Percentiles rank a stretch among this genome's conserved stretches.
Conservation (phyloP, 306 rosid species). For the Erythrophleum fordii region DNA sequence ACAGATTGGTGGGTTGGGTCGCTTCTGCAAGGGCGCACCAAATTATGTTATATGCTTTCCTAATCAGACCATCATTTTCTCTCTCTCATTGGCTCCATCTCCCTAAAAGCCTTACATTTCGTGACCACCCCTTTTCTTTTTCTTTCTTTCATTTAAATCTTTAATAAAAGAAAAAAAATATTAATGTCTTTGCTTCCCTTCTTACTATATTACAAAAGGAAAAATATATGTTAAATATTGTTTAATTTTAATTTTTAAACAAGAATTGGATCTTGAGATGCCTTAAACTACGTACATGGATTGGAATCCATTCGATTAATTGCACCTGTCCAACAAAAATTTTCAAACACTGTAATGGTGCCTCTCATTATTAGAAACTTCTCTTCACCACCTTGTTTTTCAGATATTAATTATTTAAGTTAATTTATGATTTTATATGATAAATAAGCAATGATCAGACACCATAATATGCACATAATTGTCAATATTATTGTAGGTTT, state of each 20-base stretch:
- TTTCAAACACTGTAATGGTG: background rate
- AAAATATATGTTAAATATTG: background rate
- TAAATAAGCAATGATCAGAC: conserved; percentile 34
- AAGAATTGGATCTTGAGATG: background rate
- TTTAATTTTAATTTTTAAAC: background rate
- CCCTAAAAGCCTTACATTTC: conserved; percentile 39
- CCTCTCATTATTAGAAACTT: background rate
- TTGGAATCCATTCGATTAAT: background rate
- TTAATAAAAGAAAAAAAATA: background rate
- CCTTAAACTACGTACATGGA: background rate
- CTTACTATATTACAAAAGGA: background rate
- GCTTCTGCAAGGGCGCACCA: conserved; percentile 57
- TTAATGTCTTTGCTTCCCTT: background rate
- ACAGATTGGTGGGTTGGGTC: conserved; percentile 43
- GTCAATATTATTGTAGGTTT: background rate
- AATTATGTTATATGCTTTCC: conserved; percentile 53
- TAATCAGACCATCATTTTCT: conserved; percentile 74
- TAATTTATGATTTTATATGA: background rate
- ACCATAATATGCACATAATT: conserved; percentile 18
- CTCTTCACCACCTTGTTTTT: background rate
- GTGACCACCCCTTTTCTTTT: conserved; percentile 9
- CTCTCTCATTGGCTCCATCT: conserved; percentile 52
- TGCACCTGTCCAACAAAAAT: background rate
- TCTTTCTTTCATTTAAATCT: background rate
- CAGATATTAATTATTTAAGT: background rate